Evolutionary conservation across 805 yeast species (phyloP), one percentile per base, ranked within the genome.

Genomic region (Ogataea corticis): DNA sequence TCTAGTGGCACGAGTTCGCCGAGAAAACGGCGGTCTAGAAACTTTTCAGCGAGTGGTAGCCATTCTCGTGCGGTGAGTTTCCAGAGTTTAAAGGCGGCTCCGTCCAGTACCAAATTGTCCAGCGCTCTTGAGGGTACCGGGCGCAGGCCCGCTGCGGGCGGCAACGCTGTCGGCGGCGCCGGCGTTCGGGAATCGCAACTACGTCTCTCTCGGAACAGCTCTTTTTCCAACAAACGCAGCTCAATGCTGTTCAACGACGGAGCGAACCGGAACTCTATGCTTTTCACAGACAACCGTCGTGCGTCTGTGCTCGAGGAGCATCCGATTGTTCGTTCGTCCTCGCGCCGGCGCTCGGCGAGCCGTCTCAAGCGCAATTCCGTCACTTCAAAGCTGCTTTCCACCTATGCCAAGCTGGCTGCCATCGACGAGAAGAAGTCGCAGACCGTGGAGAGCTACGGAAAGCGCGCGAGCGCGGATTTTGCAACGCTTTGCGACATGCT

Each of bases 401-500:
- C 89, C 0, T 85, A 85, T 63, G 88, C 92, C 28, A 83, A 81
- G 59, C 67, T 85, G 49, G 75, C 87, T 3, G 74, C 74, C 37
- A 45, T 55, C 28, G 68, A 65, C 14, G 84, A 81, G 46, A 72
- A 76, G 33, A 85, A 80, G 49, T 79, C 87, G 81, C 85, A 81
- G 55, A 77, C 77, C 55, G 77, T 84, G 64, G 87, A 83, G 56
- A 80, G 77, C 56, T 87, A 82, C 61, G 82, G 89, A 5, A 83
- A 79, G 65, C 74, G 94, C 64, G 83, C 91, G 2, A 81, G 87
- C 30, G 82, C 87, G 13, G 86, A 85, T 50, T 85, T 85, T 70
- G 94, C 90, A 11, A 77, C 85, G 2, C 69, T 85, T 34, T 83
- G 89, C 70, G 92, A 85, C 66, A 82, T 79, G 63, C 79, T 85